Conservation (phyloP, 1,284 basidiomycete species). For the Puccinia brachypodii region DNA sequence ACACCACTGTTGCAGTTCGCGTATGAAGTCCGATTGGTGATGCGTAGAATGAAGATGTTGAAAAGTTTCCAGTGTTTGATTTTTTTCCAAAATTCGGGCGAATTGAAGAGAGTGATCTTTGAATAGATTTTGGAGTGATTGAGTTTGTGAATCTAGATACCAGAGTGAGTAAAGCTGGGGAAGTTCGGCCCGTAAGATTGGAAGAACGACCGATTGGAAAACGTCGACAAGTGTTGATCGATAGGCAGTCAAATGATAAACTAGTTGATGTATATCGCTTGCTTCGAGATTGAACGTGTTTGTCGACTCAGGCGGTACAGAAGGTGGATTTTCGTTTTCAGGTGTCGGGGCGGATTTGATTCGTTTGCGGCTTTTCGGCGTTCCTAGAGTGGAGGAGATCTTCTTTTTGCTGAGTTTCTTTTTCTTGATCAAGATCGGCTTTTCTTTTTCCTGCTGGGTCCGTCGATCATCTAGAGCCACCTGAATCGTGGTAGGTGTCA, state of each 20-base stretch:
- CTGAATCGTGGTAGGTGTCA: background rate
- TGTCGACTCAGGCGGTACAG: background rate
- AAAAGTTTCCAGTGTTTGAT: conserved; percentile 9
- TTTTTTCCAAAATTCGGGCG: background rate
- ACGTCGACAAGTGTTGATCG: conserved; percentile 28
- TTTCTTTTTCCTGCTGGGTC: background rate
- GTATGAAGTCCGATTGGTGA: background rate
- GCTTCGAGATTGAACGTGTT: background rate
- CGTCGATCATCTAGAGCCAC: conserved; percentile 5
- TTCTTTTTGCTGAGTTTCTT: background rate
- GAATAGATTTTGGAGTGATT: background rate
- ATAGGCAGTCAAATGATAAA: conserved; percentile 8
- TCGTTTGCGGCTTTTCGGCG: background rate
- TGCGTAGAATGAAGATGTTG: background rate
- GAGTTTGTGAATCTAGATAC: conserved; percentile 21
- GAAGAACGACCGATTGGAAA: conserved; percentile 24
- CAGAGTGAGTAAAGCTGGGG: conserved; percentile 28
- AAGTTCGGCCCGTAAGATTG: conserved; percentile 18
- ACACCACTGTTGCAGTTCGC: conserved; percentile 8
- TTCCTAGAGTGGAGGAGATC: background rate
- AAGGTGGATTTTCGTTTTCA: background rate
- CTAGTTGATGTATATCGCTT: conserved; percentile 12
- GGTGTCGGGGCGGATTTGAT: background rate
- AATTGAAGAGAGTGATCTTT: conserved; percentile 17
- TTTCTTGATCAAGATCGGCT: conserved; percentile 3